Evolutionary conservation across 176 grass and related monocot species (phyloP).

Genomic region (Cenchrus purpureus): DNA sequence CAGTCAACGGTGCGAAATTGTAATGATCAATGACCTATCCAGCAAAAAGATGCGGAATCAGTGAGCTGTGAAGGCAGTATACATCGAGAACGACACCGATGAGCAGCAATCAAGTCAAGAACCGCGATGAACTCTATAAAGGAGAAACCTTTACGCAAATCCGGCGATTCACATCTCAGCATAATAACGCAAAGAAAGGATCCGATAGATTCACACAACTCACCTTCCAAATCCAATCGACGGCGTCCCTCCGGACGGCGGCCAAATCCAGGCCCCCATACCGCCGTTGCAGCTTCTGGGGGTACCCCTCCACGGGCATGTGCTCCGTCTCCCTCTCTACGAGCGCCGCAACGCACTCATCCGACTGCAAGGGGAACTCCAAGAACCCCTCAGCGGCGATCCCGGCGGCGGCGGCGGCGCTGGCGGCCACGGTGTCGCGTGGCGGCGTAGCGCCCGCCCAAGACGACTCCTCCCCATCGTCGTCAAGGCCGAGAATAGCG

Average conservation of each 20-base stretch:
- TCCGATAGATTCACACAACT: slow-evolving; percentile 31
- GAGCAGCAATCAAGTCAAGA: slow-evolving; percentile 30
- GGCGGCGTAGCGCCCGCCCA: slow-evolving; percentile 45
- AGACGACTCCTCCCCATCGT: slow-evolving; percentile 55
- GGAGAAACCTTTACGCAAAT: slow-evolving; percentile 39
- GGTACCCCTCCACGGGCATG: slow-evolving; percentile 69
- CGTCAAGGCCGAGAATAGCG: slow-evolving; percentile 72
- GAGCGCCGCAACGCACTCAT: slow-evolving; percentile 68
- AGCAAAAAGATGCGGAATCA: slow-evolving; percentile 47
- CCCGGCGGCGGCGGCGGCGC: neutral
- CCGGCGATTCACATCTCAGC: slow-evolving; percentile 25
- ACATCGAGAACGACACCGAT: slow-evolving; percentile 11
- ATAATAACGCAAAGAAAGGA: slow-evolving; percentile 24
- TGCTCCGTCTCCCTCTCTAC: slow-evolving; percentile 66
- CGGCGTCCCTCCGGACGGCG: slow-evolving; percentile 70
- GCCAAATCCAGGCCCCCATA: slow-evolving; percentile 65
- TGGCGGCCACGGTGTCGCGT: neutral
- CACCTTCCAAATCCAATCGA: slow-evolving; percentile 99
- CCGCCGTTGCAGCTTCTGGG: slow-evolving; percentile 59
- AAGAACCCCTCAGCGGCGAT: slow-evolving; percentile 35
- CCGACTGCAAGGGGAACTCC: slow-evolving; percentile 67
- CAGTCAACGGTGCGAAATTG: slow-evolving; percentile 86
- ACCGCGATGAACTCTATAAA: slow-evolving; percentile 29
- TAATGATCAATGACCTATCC: slow-evolving; percentile 80
- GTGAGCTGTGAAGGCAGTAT: slow-evolving; percentile 39